Evolutionary conservation across 2,329 filamentous ascomycete species (phyloP), one percentile per base, ranked within the genome.

Genomic region (Herpotrichia juniperi): DNA sequence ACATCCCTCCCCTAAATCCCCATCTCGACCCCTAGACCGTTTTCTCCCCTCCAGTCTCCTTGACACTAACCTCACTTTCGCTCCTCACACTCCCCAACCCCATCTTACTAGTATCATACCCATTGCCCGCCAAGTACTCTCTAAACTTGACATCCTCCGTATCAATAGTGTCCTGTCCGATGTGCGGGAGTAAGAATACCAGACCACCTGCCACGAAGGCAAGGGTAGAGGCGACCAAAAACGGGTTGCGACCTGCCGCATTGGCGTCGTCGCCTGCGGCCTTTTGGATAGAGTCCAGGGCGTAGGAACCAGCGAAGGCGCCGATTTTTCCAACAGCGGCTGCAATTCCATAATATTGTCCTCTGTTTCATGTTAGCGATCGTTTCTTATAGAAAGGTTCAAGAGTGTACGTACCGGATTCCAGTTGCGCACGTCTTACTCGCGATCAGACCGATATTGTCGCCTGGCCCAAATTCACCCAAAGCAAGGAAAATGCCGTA

Each of bases 381-480:
- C 9, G 8, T 22, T 22, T 6, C 12, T 6, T 10, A 42, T 8
- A 31, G 3, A 31, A 11, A 22, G 11, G n/a, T 12, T 10, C 17
- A 43, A 14, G 26, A 42, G 28, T n/a, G 7, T 12, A 58, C 68
- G 17, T 67, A 74, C 71, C 72, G 84, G n/a, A 97, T 87, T 16
- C 89, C 88, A 4, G 93, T 96, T 0, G 93, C 91, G 64, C 87
- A 92, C 1, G 90, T 93, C 79, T 96, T 96, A 42, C 89, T 89
- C 0, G 93, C 92, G 25, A 96, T 74, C 0, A 96, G 82, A 2
- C 92, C 92, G 61, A 96, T 96, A 72, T 96, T 96, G 78, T 96
- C 90, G 11, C 93, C 93, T 0, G 93, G 91, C 0, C 93, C 92
- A 34, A 96, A 76, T 72, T 94, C 91, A 44, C 90, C 90, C 1